Percentiles rank a stretch among this genome's conserved stretches.
Evolutionary conservation across 306 rosid species (phyloP).

Genomic region (Quercus berberidifolia): DNA sequence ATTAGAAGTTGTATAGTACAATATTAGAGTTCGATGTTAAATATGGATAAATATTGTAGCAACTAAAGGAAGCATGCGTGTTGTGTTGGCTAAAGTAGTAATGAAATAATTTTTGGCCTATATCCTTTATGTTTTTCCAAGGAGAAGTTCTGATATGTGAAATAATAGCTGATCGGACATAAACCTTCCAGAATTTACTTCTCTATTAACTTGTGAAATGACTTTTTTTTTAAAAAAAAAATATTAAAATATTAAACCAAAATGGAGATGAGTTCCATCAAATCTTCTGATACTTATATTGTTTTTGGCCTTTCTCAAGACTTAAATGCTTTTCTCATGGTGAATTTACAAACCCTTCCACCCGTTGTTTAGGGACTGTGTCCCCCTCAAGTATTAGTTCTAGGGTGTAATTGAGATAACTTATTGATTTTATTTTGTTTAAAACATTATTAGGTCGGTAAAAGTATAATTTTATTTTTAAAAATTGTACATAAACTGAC

Average conservation of each 20-base stretch:
- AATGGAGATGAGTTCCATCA: conserved; percentile 28
- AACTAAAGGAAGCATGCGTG: background rate
- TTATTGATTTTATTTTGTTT: too few species aligned
- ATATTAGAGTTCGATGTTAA: background rate
- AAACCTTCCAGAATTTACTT: conserved; percentile 39
- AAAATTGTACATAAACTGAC: too few species aligned
- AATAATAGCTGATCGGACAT: conserved; percentile 31
- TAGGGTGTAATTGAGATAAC: too few species aligned
- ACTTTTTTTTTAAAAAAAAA: conserved; percentile 1
- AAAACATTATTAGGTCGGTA: too few species aligned
- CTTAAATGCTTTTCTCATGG: background rate
- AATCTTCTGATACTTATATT: background rate
- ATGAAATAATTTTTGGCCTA: conserved; percentile 12
- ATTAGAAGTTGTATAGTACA: background rate
- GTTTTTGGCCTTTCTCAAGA: background rate
- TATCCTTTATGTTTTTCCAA: background rate
- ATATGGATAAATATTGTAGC: conserved; percentile 9
- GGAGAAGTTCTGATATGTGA: conserved; percentile 10
- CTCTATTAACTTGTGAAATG: conserved; percentile 28
- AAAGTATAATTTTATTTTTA: too few species aligned
- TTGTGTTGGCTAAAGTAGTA: background rate
- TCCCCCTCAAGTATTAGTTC: too few species aligned
- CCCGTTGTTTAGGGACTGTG: too few species aligned
- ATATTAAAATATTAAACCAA: too few species aligned
- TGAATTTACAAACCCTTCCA: background rate